Evolutionary conservation across 2,329 filamentous ascomycete genomes (phyloP).

Genomic region (Torrubiella hemipterigena): DNA sequence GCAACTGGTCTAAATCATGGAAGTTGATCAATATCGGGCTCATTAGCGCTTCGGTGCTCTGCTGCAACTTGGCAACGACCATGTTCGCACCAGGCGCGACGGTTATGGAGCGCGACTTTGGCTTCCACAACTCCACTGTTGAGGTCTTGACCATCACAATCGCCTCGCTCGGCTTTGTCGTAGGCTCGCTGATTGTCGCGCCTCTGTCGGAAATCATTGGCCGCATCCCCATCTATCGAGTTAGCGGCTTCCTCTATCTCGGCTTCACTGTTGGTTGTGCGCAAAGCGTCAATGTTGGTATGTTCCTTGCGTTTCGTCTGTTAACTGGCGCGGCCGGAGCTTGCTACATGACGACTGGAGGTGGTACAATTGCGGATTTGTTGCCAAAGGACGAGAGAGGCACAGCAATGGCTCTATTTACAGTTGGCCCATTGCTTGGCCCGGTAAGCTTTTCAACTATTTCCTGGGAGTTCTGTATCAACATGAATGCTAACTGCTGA

Average conservation of each 20-base stretch:
- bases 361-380: too few relatives aligned
- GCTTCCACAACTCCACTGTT: conserved; percentile 27
- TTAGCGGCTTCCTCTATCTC: conserved; percentile 37
- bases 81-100: conserved; percentile 36
- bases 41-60: conserved; percentile 34
- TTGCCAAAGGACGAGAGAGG: too few relatives aligned
- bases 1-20: conserved; percentile 31
- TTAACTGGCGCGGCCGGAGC: conserved; percentile 30
- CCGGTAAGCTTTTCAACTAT: conserved; percentile 28
- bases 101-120: conserved; percentile 29
- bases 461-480: conserved; percentile 25
- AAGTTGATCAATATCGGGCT: conserved; percentile 23
- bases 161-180: conserved; percentile 44
- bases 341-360: too few relatives aligned
- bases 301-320: conserved; percentile 38
- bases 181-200: conserved; percentile 38
- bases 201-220: conserved; percentile 41
- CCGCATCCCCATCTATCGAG: conserved; percentile 30
- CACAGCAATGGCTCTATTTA: too few relatives aligned
- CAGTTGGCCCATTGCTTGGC: too few relatives aligned
- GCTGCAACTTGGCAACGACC: conserved; percentile 41
- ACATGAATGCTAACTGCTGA: too few relatives aligned
- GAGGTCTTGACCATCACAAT: conserved; percentile 44
- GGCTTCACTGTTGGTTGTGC: conserved; percentile 40
- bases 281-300: conserved; percentile 27